These are phyloP conservation scores for Eruca vesicaria DNA, from an alignment of 441 rosid genomes.

Conservation along the genomic window DNA sequence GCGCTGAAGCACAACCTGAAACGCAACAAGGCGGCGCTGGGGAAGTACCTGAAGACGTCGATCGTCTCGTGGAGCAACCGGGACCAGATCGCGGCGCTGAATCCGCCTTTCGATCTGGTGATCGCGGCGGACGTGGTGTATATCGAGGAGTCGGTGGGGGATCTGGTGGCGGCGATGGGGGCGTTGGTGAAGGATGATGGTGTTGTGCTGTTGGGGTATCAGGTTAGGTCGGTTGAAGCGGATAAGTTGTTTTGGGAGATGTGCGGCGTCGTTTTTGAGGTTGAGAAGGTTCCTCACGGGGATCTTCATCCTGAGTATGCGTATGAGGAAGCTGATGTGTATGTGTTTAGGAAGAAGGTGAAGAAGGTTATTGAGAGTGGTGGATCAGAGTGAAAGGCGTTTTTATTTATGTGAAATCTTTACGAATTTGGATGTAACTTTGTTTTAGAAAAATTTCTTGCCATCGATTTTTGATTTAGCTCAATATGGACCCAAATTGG, in stretches of 20 bases:
- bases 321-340: slow-evolving; percentile 71
- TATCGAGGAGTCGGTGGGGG: slow-evolving; percentile 67
- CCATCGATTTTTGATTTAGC: neutral
- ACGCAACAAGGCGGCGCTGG: slow-evolving; percentile 68
- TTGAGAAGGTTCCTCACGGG: slow-evolving; percentile 71
- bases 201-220: slow-evolving; percentile 70
- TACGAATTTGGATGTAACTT: neutral
- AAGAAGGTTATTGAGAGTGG: slow-evolving; percentile 14
- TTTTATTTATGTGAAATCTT: neutral
- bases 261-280: slow-evolving; percentile 52
- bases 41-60: slow-evolving; percentile 56
- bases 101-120: slow-evolving; percentile 78
- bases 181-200: slow-evolving; percentile 68
- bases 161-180: slow-evolving; percentile 67
- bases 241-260: slow-evolving; percentile 72
- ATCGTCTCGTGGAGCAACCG: slow-evolving; percentile 64
- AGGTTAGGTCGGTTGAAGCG: slow-evolving; percentile 83
- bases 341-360: slow-evolving; percentile 57
- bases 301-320: slow-evolving; percentile 74
- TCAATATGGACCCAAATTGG: neutral
- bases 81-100: slow-evolving; percentile 46
- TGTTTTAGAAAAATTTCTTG: neutral
- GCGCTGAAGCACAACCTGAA: slow-evolving; percentile 84
- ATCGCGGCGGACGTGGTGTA: slow-evolving; percentile 91
- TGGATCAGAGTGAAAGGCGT: neutral